phyloP scores from a whole-genome alignment of 2,329 filamentous ascomycete genomes.

The Botrytis pseudocinerea region DNA sequence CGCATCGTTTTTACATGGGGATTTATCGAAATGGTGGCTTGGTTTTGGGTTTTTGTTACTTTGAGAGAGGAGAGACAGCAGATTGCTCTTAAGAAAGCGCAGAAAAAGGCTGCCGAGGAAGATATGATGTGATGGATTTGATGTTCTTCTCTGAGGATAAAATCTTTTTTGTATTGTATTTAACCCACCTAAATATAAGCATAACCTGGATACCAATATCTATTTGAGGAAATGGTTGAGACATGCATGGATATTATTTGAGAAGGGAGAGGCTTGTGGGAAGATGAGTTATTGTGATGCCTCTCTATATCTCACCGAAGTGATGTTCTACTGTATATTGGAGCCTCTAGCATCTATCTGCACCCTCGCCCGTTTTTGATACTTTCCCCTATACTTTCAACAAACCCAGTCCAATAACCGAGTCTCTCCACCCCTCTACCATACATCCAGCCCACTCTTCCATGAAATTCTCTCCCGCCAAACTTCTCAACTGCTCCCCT shows the following conservation, averaged over 20 bases:
- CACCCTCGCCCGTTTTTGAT: background rate
- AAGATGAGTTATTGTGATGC: background rate
- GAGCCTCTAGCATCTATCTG: background rate
- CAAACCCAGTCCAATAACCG: slow-evolving; percentile 36
- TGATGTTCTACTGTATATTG: background rate
- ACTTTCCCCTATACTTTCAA: slow-evolving; percentile 24
- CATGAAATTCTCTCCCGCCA: slow-evolving; percentile 38
- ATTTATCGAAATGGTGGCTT: slow-evolving; percentile 79
- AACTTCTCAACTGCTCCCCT: slow-evolving; percentile 29
- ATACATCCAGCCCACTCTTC: slow-evolving; percentile 41
- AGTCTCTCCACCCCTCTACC: slow-evolving; percentile 41
- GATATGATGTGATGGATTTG: slow-evolving; percentile 34
- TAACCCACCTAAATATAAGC: background rate
- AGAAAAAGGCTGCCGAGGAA: slow-evolving; percentile 43
- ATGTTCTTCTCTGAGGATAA: background rate
- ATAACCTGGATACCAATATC: slow-evolving; percentile 13
- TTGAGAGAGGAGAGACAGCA: slow-evolving; percentile 62
- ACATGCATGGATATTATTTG: background rate
- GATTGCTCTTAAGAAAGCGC: slow-evolving; percentile 38
- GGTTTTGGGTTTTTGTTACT: slow-evolving; percentile 83
- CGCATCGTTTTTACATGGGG: slow-evolving; percentile 81
- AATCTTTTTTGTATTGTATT: background rate
- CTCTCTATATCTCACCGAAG: background rate
- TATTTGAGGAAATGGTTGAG: background rate
- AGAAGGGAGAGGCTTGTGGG: background rate